A percentile compares a stretch with the other conserved stretches of the same genome.
These are phyloP conservation scores for Debaryomyces psychrophilus DNA, from an alignment of 1,139 yeast genomes.

Conservation along the genomic window DNA sequence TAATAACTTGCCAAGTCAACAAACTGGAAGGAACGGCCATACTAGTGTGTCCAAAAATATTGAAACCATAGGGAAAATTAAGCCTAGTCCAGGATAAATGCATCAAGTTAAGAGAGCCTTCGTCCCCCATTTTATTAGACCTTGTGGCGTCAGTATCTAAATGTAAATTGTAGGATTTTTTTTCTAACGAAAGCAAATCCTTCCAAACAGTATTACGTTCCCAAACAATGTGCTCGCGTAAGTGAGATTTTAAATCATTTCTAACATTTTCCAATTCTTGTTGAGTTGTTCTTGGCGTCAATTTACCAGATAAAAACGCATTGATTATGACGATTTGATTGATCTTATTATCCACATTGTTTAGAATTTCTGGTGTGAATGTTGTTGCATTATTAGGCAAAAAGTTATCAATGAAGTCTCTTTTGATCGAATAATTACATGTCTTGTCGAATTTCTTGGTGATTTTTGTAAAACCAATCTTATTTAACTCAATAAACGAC, in stretches of 20 bases:
- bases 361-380: slow-evolving; percentile 49
- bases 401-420: slow-evolving; percentile 51
- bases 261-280: slow-evolving; percentile 55
- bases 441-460: slow-evolving; percentile 90
- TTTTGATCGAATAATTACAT: slow-evolving; percentile 61
- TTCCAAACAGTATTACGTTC: slow-evolving; percentile 97
- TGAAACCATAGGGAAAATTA: slow-evolving; percentile 23
- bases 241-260: slow-evolving; percentile 69
- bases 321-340: slow-evolving; percentile 55
- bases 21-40: slow-evolving; percentile 33
- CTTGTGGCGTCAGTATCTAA: slow-evolving; percentile 31
- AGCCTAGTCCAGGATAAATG: slow-evolving; percentile 27
- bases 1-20: slow-evolving; percentile 42
- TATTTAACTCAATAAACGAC: slow-evolving; percentile 79
- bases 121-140: slow-evolving; percentile 38
- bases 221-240: slow-evolving; percentile 94
- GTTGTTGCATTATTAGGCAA: slow-evolving; percentile 46
- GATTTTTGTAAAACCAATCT: slow-evolving; percentile 86
- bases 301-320: slow-evolving; percentile 41
- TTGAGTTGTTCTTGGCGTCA: slow-evolving; percentile 29
- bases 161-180: slow-evolving; percentile 48
- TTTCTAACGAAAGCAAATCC: slow-evolving; percentile 86
- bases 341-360: slow-evolving; percentile 46
- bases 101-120: slow-evolving; percentile 27
- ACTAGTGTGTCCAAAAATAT: slow-evolving; percentile 22